These are phyloP conservation scores for Mitragyna speciosa DNA, from an alignment of 257 asterid species.

Conservation along the genomic window DNA sequence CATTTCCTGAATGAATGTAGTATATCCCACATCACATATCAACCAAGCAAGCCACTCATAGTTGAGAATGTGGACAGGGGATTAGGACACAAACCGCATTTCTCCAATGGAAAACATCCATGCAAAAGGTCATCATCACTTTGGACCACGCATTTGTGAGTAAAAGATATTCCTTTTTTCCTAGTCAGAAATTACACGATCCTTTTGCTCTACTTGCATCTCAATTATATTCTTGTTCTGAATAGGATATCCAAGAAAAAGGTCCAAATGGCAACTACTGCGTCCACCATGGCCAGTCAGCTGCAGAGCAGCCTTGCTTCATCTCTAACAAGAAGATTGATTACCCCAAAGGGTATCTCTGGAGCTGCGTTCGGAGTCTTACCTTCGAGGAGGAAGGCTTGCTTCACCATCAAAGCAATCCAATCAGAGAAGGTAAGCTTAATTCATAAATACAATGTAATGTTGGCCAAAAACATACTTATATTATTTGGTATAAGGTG, in stretches of 20 bases:
- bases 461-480: neutral
- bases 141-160: slow-evolving; percentile 51
- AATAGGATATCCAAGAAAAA: slow-evolving; percentile 5
- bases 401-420: slow-evolving; percentile 70
- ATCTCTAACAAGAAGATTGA: slow-evolving; percentile 49
- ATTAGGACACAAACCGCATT: slow-evolving; percentile 35
- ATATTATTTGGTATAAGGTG: neutral
- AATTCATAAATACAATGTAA: too few species aligned
- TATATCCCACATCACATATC: neutral
- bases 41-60: slow-evolving; percentile 2
- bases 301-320: slow-evolving; percentile 63
- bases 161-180: slow-evolving; percentile 41
- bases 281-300: slow-evolving; percentile 84
- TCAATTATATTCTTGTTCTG: slow-evolving; percentile 21
- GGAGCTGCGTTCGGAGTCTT: slow-evolving; percentile 65
- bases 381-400: slow-evolving; percentile 55
- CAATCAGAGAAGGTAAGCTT: slow-evolving; percentile 74
- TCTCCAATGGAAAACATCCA: slow-evolving; percentile 47
- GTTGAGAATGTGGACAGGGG: slow-evolving; percentile 55
- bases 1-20: too few species aligned
- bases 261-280: slow-evolving; percentile 62
- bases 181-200: slow-evolving; percentile 19
- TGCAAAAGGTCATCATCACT: slow-evolving; percentile 17
- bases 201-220: slow-evolving; percentile 15
- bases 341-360: slow-evolving; percentile 74